These are phyloP conservation scores for Coemansia sp. DNA, from an alignment of 192 early-diverging fungal species.

Conservation along the genomic window DNA sequence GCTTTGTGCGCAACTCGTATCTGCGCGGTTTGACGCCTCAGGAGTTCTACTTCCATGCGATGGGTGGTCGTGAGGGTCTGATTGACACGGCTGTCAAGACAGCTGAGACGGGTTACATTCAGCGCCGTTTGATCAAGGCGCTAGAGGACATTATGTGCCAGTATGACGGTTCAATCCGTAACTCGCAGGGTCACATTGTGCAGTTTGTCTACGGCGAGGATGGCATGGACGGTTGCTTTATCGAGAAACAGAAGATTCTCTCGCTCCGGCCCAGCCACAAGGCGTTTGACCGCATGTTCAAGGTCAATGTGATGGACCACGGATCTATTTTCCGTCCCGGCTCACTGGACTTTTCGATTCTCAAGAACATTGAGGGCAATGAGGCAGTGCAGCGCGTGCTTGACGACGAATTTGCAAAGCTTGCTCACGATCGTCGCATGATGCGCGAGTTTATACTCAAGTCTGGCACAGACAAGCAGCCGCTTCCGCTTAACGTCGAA, in stretches of 20 bases:
- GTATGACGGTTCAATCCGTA: constrained; percentile 96
- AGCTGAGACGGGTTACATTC: constrained; percentile 99
- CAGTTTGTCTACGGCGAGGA: constrained; percentile 99
- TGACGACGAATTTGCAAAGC: constrained; percentile 78
- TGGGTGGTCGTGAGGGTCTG: constrained; percentile 99
- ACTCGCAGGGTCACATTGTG: constrained; percentile 88
- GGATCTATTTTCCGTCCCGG: constrained; percentile 65
- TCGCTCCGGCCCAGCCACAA: constrained; percentile 67
- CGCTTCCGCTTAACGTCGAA: constrained; percentile 86
- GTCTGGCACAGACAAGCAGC: constrained; percentile 71
- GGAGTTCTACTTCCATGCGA: constrained; percentile 99
- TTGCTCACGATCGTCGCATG: constrained; percentile 71
- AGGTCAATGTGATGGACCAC: constrained; percentile 75
- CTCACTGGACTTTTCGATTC: constrained; percentile 67
- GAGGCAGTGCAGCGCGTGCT: constrained; percentile 69
- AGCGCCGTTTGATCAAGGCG: constrained; percentile 96
- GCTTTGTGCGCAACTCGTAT: constrained; percentile 59
- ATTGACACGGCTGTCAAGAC: constrained; percentile 99
- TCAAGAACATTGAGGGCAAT: constrained; percentile 74
- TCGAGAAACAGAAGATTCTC: constrained; percentile 79
- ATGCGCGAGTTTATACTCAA: constrained; percentile 81
- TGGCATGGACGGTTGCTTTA: constrained; percentile 90
- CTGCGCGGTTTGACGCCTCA: constrained; percentile 88
- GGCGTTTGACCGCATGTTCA: constrained; percentile 76
- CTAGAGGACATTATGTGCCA: constrained; percentile 97